Evolutionary conservation across 1,139 yeast genomes (phyloP).

Genomic region (Kurtzmaniella quercitrusa): DNA sequence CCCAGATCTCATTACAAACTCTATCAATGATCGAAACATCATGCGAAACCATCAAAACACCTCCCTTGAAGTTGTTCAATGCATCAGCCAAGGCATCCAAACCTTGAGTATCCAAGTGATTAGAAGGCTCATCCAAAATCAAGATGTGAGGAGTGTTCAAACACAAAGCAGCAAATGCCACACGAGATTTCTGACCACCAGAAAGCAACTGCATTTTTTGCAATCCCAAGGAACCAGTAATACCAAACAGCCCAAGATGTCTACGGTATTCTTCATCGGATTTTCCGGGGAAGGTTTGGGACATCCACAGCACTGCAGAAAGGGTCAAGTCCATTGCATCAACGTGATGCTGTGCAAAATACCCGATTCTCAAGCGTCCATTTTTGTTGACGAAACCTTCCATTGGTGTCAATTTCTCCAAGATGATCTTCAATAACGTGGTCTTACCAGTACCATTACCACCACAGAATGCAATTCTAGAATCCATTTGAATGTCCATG

Average conservation of each 20-base stretch:
- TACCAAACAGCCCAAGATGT: conserved; percentile 94
- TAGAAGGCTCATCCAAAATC: conserved; percentile 95
- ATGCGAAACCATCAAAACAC: conserved; percentile 95
- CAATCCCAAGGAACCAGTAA: conserved; percentile 88
- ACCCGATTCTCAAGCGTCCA: conserved; percentile 87
- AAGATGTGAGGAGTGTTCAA: conserved; percentile 87
- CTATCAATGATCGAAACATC: conserved; percentile 86
- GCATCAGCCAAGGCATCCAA: conserved; percentile 92
- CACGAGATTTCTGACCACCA: conserved; percentile 98
- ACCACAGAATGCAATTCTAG: conserved; percentile 95
- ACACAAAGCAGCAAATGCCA: conserved; percentile 94
- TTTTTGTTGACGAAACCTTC: conserved; percentile 75
- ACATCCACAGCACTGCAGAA: conserved; percentile 94
- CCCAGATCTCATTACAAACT: conserved; percentile 94
- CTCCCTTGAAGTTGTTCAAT: conserved; percentile 82
- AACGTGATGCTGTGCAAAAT: conserved; percentile 99
- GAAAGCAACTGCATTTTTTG: conserved; percentile 88
- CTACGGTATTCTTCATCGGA: conserved; percentile 96
- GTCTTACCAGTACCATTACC: conserved; percentile 99
- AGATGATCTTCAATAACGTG: conserved; percentile 77
- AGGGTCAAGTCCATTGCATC: conserved; percentile 92
- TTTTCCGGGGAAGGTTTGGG: conserved; percentile 84
- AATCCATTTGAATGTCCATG: conserved; percentile 86
- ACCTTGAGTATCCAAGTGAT: conserved; percentile 98
- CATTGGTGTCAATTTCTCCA: conserved; percentile 71